Evolutionary conservation across 2,329 filamentous ascomycete species (phyloP).

Genomic region (Colletotrichum simmondsii): DNA sequence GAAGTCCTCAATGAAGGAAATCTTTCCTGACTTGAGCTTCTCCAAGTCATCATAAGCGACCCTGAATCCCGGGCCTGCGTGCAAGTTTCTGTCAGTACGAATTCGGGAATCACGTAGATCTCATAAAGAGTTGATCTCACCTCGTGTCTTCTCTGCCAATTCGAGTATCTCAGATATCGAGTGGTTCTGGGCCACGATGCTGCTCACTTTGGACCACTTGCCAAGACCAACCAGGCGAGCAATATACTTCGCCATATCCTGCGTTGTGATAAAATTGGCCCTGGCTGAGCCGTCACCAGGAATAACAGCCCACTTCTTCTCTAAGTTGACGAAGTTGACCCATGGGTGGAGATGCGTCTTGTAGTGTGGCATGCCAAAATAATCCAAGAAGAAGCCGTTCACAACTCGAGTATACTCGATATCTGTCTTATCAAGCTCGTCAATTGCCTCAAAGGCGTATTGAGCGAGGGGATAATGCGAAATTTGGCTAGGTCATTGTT

Average conservation of each 20-base stretch:
- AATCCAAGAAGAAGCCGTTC: conserved; percentile 43
- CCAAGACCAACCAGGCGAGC: conserved; percentile 47
- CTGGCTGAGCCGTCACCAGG: conserved; percentile 25
- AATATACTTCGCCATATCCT: conserved; percentile 44
- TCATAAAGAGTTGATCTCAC: background rate
- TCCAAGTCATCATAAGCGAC: conserved; percentile 30
- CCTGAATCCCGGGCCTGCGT: conserved; percentile 2
- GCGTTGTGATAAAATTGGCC: conserved; percentile 19
- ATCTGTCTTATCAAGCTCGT: conserved; percentile 18
- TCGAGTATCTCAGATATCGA: conserved; percentile 50
- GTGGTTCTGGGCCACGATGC: conserved; percentile 46
- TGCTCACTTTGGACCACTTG: conserved; percentile 49
- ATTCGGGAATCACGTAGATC: too few species aligned
- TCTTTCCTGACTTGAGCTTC: conserved; percentile 38
- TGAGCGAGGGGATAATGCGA: conserved; percentile 34
- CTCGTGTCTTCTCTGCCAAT: conserved; percentile 43
- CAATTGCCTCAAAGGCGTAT: conserved; percentile 39
- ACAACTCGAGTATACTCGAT: conserved; percentile 36
- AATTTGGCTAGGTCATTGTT: conserved; percentile 30
- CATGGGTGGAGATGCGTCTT: conserved; percentile 44
- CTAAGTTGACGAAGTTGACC: conserved; percentile 21
- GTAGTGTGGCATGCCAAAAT: conserved; percentile 41
- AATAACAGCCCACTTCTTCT: conserved; percentile 25
- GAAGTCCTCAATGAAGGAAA: conserved; percentile 38
- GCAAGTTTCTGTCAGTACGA: background rate